These are phyloP conservation scores for Cadophora sp. DNA, from an alignment of 2,329 filamentous ascomycete genomes.

Conservation along the genomic window DNA sequence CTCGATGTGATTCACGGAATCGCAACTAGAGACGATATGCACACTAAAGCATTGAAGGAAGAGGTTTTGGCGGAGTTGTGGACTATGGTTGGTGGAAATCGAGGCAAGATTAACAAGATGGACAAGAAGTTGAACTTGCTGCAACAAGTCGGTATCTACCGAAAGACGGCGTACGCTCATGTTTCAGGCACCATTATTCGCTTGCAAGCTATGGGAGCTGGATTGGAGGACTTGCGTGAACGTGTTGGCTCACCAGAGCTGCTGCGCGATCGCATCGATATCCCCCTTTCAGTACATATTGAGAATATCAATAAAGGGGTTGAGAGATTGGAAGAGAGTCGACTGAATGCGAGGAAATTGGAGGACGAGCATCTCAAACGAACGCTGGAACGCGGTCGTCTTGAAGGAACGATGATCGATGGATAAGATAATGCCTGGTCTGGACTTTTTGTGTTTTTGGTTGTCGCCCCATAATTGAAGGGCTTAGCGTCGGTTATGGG, in stretches of 20 bases:
- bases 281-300: conserved; percentile 77
- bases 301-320: conserved; percentile 76
- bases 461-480: neutral
- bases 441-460: neutral
- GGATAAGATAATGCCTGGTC: conserved; percentile 23
- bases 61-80: conserved; percentile 74
- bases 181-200: conserved; percentile 75
- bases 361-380: conserved; percentile 65
- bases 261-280: conserved; percentile 54
- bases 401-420: conserved; percentile 45
- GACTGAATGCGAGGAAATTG: conserved; percentile 62
- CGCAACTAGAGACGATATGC: conserved; percentile 66
- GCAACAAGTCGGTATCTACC: conserved; percentile 68
- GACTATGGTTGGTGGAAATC: conserved; percentile 77
- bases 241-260: conserved; percentile 71
- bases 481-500: neutral
- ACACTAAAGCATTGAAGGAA: conserved; percentile 63
- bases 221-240: conserved; percentile 74
- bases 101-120: conserved; percentile 63
- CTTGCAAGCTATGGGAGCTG: conserved; percentile 74
- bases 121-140: conserved; percentile 70
- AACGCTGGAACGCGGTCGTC: conserved; percentile 55
- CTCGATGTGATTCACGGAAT: conserved; percentile 74
- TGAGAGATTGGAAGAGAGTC: conserved; percentile 71
- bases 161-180: conserved; percentile 69